Base-by-base conservation (phyloP, 768 basidiomycete genomes). In the Naganishia vishniacii region DNA sequence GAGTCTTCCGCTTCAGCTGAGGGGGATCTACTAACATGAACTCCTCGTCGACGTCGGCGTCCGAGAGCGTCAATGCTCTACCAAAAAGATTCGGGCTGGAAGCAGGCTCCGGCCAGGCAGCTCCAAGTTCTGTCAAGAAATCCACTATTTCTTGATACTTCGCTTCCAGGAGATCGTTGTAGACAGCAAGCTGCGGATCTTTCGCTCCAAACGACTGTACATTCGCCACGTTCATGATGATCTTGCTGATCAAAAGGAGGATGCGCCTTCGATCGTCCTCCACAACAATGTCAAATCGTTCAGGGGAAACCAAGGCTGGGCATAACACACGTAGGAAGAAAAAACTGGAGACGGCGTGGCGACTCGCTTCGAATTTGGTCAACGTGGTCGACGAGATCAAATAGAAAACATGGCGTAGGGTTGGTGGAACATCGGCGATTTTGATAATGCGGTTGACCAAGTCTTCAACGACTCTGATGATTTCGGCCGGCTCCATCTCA, bases 311-410 rank as follows among this genome's bases (percentile, higher is more conserved):
- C 31, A 97, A 84, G 0, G 91, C 89, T 41, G 93, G 93, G 40
- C 88, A 90, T 65, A 94, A 89, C 75, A 94, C 94, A 84, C 92
- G 83, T 45, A 97, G 80, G 73, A 97, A 95, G 65, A 97, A 86
- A 80, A 95, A 91, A 12, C 91, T 89, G 25, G 91, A 76, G 28
- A 78, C 72, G 3, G 73, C 77, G 6, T 76, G 74, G 59, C 73
- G 74, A 16, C 72, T 65, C 8, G 76, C 73, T 16, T 76, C 77
- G 29, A 63, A 63, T 23, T 63, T 51, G 26, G 48, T 44, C 49
- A 63, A 23, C 7, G 62, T 40, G 3, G 62, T 51, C 37, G 62
- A 49, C 0, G 62, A 63, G n/a, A 63, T 51, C 18, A 56, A 31
- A 13, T 41, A 41, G 26, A 63, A 42, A 16, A 56, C 40, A 42